phyloP scores from a whole-genome alignment of 257 asterid species.

The Pogostemon cablin region DNA sequence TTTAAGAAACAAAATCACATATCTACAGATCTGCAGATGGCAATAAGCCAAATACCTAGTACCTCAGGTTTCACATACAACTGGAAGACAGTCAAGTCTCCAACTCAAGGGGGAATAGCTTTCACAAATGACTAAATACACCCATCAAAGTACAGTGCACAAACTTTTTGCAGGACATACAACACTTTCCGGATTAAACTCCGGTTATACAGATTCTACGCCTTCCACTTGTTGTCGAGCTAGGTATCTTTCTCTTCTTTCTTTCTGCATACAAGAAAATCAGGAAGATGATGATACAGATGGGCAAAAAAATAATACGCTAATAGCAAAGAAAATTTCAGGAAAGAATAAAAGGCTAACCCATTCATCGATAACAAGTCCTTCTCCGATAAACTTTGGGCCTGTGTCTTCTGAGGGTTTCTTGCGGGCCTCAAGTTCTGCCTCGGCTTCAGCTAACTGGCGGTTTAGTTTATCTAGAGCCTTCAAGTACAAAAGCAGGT shows the following conservation, averaged over 20 bases:
- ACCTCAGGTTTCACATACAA: conserved; percentile 38
- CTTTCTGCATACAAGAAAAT: conserved; percentile 58
- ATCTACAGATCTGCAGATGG: conserved; percentile 35
- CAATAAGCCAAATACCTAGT: conserved; percentile 34
- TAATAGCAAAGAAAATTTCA: background rate
- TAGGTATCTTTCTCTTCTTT: conserved; percentile 93
- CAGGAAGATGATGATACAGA: conserved; percentile 8
- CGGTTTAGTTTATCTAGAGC: conserved; percentile 78
- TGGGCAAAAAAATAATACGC: background rate
- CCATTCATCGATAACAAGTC: conserved; percentile 95
- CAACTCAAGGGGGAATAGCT: conserved; percentile 33
- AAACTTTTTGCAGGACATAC: conserved; percentile 18
- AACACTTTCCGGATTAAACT: conserved; percentile 26
- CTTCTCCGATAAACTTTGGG: conserved; percentile 82
- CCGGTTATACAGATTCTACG: conserved; percentile 60
- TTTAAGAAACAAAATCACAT: conserved; percentile 37
- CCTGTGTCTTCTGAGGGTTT: conserved; percentile 77
- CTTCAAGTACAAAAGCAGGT: conserved; percentile 39
- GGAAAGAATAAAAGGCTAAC: conserved; percentile 43
- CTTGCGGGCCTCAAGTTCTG: conserved; percentile 81
- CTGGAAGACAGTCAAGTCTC: conserved; percentile 29
- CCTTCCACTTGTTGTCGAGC: conserved; percentile 92
- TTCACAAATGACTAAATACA: conserved; percentile 39
- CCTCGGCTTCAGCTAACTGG: conserved; percentile 84
- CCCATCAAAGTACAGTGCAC: conserved; percentile 32